These are phyloP conservation scores for Bryoerythrophyllum caledonicum DNA, from an alignment of 225 moss, liverwort and hornwort species.

Conservation along the genomic window DNA sequence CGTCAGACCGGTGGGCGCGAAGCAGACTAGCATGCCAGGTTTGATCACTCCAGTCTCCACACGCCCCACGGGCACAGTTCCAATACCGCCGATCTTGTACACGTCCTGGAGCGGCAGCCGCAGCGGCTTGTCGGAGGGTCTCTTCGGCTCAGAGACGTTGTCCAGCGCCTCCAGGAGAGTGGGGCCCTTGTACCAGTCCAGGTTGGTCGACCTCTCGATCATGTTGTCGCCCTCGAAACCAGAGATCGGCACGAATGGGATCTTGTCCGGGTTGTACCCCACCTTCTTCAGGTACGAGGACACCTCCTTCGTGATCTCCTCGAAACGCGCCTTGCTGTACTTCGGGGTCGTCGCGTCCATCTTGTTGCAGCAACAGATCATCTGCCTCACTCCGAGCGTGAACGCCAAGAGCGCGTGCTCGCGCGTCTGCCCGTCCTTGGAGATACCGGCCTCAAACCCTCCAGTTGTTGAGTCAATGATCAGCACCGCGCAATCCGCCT, in stretches of 20 bases:
- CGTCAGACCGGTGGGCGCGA: slow-evolving; percentile 52
- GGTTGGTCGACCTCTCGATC: slow-evolving; percentile 53
- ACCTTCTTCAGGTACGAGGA: slow-evolving; percentile 60
- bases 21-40: slow-evolving; percentile 52
- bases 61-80: slow-evolving; percentile 50
- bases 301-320: slow-evolving; percentile 61
- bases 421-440: slow-evolving; percentile 65
- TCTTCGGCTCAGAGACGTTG: slow-evolving; percentile 56
- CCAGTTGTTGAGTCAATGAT: slow-evolving; percentile 71
- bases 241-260: slow-evolving; percentile 56
- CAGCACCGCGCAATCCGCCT: slow-evolving; percentile 70
- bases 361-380: slow-evolving; percentile 65
- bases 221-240: slow-evolving; percentile 67
- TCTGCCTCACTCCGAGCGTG: slow-evolving; percentile 69
- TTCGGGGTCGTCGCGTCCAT: slow-evolving; percentile 86
- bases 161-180: slow-evolving; percentile 59
- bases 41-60: slow-evolving; percentile 48
- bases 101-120: slow-evolving; percentile 62
- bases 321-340: slow-evolving; percentile 59
- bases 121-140: slow-evolving; percentile 62
- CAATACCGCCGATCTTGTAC: slow-evolving; percentile 70
- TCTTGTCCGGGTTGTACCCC: slow-evolving; percentile 62
- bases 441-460: slow-evolving; percentile 69
- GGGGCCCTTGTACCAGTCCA: slow-evolving; percentile 67
- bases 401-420: slow-evolving; percentile 68